Percentiles rank a stretch among this genome's conserved stretches.
phyloP scores from a whole-genome alignment of 177 flowering plant species.

The Vitis hybrid region DNA sequence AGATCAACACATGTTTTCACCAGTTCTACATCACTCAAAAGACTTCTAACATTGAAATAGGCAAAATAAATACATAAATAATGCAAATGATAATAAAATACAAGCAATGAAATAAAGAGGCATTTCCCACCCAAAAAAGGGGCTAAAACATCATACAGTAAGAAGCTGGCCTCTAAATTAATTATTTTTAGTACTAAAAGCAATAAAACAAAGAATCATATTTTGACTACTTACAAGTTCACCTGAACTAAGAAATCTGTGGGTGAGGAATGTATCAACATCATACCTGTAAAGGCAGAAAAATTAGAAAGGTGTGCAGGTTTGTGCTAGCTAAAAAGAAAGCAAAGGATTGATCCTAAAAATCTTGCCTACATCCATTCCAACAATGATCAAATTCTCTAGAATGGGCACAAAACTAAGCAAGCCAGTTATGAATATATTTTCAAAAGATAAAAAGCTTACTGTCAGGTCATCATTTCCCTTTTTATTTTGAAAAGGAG shows the following conservation, averaged over 20 bases:
- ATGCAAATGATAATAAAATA: no score
- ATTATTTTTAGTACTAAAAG: neutral
- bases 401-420: neutral
- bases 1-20: neutral
- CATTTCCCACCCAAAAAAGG: no score
- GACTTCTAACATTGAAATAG: no score
- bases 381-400: neutral
- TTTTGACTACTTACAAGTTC: constrained; percentile 67
- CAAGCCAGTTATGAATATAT: neutral
- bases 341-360: neutral
- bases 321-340: neutral
- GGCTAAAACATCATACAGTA: neutral
- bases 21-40: no score
- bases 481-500: no score
- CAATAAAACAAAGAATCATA: neutral
- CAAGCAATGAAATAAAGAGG: no score
- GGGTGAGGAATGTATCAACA: constrained; percentile 45
- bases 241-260: constrained; percentile 54
- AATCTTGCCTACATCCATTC: neutral
- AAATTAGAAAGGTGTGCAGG: neutral
- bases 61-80: no score
- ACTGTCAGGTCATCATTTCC: no score
- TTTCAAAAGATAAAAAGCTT: no score
- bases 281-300: constrained; percentile 53
- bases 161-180: neutral